Evolutionary conservation across 1,284 basidiomycete species (phyloP).

Genomic region (Trichosporon sp.): DNA sequence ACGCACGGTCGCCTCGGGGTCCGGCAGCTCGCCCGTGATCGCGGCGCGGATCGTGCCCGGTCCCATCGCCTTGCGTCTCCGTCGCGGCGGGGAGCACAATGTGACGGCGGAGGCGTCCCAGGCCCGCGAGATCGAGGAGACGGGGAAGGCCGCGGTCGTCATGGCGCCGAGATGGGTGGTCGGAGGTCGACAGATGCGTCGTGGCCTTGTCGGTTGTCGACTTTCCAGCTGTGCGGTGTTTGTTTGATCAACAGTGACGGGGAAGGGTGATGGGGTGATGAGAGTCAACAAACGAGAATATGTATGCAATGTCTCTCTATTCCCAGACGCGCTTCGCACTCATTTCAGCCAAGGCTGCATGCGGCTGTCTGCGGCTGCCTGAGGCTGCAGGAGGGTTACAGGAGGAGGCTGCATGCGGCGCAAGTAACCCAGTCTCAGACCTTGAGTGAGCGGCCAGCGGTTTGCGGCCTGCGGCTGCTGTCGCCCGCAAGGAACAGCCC

Average conservation of each 20-base stretch:
- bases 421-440: conserved; percentile 1
- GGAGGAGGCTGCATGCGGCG: not conserved
- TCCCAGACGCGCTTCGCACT: not conserved
- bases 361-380: too few species aligned
- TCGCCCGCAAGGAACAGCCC: not conserved
- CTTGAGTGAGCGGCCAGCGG: not conserved
- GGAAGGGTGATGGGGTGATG: not conserved
- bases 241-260: not conserved
- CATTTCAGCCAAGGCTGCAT: not conserved
- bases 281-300: not conserved
- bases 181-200: too few species aligned
- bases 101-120: not conserved
- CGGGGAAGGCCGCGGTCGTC: conserved; percentile 8
- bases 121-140: not conserved
- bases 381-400: too few species aligned
- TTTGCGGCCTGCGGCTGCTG: too few species aligned
- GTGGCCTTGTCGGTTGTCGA: not conserved
- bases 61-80: not conserved
- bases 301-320: not conserved
- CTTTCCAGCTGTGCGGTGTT: too few species aligned
- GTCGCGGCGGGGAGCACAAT: not conserved
- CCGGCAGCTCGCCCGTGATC: not conserved
- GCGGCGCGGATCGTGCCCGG: conserved; percentile 1
- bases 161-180: not conserved
- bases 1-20: conserved; percentile 7